Evolutionary conservation across 768 basidiomycete genomes (phyloP), one percentile per base, ranked within the genome.

Genomic region (Gloeophyllum trabeum): DNA sequence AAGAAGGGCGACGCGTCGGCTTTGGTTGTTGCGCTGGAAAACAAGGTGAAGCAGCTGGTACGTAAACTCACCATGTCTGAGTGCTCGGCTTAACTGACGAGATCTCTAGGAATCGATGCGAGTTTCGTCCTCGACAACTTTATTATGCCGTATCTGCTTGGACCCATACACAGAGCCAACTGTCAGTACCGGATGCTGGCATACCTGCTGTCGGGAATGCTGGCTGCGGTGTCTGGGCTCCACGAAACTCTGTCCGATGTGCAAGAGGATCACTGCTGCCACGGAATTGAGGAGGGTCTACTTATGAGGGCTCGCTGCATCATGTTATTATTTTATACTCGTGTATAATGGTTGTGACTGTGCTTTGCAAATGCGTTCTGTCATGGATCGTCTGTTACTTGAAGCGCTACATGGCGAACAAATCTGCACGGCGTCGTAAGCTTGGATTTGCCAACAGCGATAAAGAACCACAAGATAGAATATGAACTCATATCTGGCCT

Each of bases 401-500:
- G n/a, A n/a, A n/a, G n/a, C n/a, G n/a, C n/a, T n/a, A n/a, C n/a
- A n/a, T n/a, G n/a, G n/a, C 16, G 10, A 13, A 37, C 37, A 42
- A 44, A 16, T 42, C 24, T 18, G 24, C 38, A 26, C 39, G 16
- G 35, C 7, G 22, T 26, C 19, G 21, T 37, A 22, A 24, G 37
- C 5, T 2, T 13, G 24, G 44, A 2, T 4, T 6, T 12, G 7
- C 7, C 18, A 7, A 21, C 23, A 41, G 35, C 40, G 37, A 12
- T 12, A 49, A 42, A 23, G 22, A 42, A 39, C 43, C 45, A 47
- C 40, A 46, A 32, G 46, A 44, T 28, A 21, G 40, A 16, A 21
- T 38, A 46, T 13, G n/a, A 45, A 65, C 63, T 89, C 85, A 89
- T 80, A 86, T 88, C 86, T 89, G 86, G 86, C 86, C 86, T 88